These are phyloP conservation scores for Potentilla sterilis DNA, from an alignment of 306 rosid species.

Conservation along the genomic window DNA sequence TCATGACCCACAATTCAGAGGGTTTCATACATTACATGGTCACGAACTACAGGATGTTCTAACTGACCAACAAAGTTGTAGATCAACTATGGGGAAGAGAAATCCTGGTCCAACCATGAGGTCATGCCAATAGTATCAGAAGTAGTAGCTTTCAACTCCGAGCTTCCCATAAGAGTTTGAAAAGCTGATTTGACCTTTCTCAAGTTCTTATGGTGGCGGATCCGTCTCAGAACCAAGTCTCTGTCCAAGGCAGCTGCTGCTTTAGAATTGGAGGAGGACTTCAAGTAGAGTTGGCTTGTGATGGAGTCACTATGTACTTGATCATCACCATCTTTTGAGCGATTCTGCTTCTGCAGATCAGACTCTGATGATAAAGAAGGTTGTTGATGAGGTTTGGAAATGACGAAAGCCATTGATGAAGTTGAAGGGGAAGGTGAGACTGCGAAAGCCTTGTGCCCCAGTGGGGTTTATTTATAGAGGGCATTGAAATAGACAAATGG, in stretches of 20 bases:
- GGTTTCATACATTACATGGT: not conserved
- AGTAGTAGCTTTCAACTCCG: slow-evolving; percentile 22
- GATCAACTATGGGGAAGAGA: slow-evolving; percentile 47
- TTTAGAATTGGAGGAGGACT: slow-evolving; percentile 32
- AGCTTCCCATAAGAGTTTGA: slow-evolving; percentile 33
- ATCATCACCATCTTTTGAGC: slow-evolving; percentile 17
- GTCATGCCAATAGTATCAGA: not conserved
- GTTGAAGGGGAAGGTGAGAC: not conserved
- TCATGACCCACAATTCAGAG: not conserved
- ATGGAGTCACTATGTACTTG: slow-evolving; percentile 16
- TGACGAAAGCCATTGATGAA: slow-evolving; percentile 36
- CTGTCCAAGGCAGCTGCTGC: slow-evolving; percentile 48
- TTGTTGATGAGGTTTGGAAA: slow-evolving; percentile 25
- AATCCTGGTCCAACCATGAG: slow-evolving; percentile 51
- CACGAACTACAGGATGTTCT: not conserved
- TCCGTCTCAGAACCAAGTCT: slow-evolving; percentile 58
- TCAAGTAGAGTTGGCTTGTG: slow-evolving; percentile 54
- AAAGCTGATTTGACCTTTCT: slow-evolving; percentile 45
- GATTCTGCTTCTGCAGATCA: slow-evolving; percentile 21
- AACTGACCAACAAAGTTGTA: not conserved
- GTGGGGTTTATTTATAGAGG: slow-evolving; percentile 19
- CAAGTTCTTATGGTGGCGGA: slow-evolving; percentile 54
- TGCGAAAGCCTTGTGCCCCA: not conserved
- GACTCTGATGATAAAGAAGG: slow-evolving; percentile 33
- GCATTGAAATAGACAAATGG: not conserved